These are phyloP conservation scores for Solanum pinnatisectum DNA, from an alignment of 257 asterid genomes.

Conservation along the genomic window DNA sequence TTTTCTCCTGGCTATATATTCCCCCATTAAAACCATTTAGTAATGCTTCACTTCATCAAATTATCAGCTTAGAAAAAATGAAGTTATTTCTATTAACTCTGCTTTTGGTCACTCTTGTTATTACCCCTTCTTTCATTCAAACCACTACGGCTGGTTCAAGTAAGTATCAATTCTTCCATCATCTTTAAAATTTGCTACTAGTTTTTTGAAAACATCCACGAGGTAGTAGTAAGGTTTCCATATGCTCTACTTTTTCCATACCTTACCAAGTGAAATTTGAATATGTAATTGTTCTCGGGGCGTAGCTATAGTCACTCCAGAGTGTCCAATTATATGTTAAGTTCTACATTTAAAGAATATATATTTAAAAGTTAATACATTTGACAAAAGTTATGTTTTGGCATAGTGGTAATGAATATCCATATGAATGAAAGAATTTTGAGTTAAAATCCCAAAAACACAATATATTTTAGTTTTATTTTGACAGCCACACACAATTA, in stretches of 20 bases:
- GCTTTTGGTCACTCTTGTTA: constrained; percentile 25
- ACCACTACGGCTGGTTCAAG: constrained; percentile 30
- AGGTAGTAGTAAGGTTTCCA: background rate
- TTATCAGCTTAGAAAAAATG: constrained; percentile 12
- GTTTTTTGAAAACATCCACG: too few relatives aligned
- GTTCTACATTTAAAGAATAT: too few relatives aligned
- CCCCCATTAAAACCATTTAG: background rate
- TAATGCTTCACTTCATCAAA: background rate
- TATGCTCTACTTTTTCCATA: too few relatives aligned
- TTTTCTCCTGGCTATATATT: background rate
- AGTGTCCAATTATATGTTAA: too few relatives aligned
- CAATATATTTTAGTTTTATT: too few relatives aligned
- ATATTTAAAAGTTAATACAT: too few relatives aligned
- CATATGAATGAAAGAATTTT: too few relatives aligned
- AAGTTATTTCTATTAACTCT: constrained; percentile 7
- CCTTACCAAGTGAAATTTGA: background rate
- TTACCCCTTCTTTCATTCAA: constrained; percentile 25
- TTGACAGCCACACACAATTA: too few relatives aligned
- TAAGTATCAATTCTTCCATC: constrained; percentile 1
- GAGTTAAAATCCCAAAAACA: too few relatives aligned
- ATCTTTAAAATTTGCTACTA: background rate
- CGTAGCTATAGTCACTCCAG: too few relatives aligned
- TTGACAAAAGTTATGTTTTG: too few relatives aligned
- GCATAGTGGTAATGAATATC: too few relatives aligned
- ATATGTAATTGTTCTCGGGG: background rate